Percentiles rank a stretch among this genome's conserved stretches.
Evolutionary conservation across 2,329 filamentous ascomycete genomes (phyloP).

Genomic region (Aspergillus melleus): DNA sequence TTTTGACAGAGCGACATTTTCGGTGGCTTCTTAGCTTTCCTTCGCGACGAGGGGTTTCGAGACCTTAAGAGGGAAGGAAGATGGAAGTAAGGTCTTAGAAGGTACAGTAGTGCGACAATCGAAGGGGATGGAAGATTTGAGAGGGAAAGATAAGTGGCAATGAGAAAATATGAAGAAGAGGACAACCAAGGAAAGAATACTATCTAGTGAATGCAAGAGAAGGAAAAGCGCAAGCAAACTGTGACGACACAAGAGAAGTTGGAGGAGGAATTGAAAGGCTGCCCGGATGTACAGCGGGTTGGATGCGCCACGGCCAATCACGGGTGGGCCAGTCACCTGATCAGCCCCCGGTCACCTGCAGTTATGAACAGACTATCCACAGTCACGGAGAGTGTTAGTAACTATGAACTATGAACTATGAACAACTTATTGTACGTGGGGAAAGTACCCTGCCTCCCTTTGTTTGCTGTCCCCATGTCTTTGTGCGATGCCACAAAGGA

Average conservation of each 20-base stretch:
- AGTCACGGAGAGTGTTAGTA: no score
- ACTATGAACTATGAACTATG: no score
- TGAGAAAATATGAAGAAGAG: no score
- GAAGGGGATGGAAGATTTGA: neutral
- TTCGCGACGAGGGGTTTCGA: neutral
- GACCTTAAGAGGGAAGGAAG: neutral
- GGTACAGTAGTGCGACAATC: neutral
- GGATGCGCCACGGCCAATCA: slow-evolving; percentile 22
- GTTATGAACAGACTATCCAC: no score
- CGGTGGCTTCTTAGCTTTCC: neutral
- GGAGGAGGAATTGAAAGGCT: neutral
- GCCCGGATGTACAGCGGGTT: slow-evolving; percentile 11
- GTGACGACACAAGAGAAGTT: neutral
- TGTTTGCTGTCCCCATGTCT: neutral
- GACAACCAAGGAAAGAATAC: no score
- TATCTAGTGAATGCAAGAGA: neutral
- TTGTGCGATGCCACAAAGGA: neutral
- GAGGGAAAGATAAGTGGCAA: no score
- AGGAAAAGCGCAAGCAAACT: neutral
- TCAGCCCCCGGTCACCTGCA: neutral
- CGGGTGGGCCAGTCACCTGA: slow-evolving; percentile 12
- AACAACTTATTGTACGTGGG: no score
- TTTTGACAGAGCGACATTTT: slow-evolving; percentile 85
- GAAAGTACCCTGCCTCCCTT: neutral
- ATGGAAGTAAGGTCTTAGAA: no score